Conservation (phyloP, 164 flowering plant species). For the Warburgia ugandensis region DNA sequence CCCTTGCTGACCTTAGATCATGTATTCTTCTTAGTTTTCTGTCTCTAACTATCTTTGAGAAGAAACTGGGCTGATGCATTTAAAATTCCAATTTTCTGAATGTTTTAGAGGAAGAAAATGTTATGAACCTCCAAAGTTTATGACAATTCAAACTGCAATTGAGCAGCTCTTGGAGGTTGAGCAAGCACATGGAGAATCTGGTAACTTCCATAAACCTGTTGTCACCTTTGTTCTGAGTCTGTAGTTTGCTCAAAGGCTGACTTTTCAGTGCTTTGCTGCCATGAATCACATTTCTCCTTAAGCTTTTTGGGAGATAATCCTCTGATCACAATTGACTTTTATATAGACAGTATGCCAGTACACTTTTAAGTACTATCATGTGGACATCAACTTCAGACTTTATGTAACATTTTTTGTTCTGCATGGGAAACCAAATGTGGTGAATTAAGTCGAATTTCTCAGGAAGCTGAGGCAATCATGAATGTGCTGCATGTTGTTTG, state of each 20-base stretch:
- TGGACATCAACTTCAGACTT: neutral
- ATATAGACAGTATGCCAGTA: neutral
- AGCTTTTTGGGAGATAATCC: too few species aligned
- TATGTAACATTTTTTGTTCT: too few species aligned
- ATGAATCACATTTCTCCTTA: too few species aligned
- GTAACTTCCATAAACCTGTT: conserved; percentile 23
- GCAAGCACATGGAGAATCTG: conserved; percentile 46
- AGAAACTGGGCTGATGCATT: neutral
- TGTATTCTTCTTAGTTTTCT: neutral
- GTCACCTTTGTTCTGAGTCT: neutral
- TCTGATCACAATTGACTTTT: neutral
- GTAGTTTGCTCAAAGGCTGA: neutral
- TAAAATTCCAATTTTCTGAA: conserved; percentile 2
- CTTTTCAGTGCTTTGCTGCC: neutral
- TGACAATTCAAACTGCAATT: conserved; percentile 82
- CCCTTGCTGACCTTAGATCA: neutral
- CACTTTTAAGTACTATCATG: neutral
- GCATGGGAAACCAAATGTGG: too few species aligned
- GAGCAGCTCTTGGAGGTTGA: conserved; percentile 91
- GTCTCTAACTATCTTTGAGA: neutral
- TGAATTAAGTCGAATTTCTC: too few species aligned
- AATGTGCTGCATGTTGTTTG: neutral
- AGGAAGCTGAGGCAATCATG: neutral
- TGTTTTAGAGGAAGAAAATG: conserved; percentile 61
- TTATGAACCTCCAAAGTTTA: conserved; percentile 85